phyloP scores from a whole-genome alignment of 176 grass and related monocot species.

The sorghum (Sorghum bicolor) region Sorghum_bicolor_NCBIv3 NC_012873.2:3305501-3306000 shows the following conservation, averaged over 20 bases:
- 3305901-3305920: constrained; percentile 41
- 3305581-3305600: constrained; percentile 15
- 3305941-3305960: constrained; percentile 36
- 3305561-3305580: constrained; percentile 36
- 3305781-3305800: background rate
- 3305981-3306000: constrained; percentile 36
- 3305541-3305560: background rate
- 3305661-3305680: background rate
- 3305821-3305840: background rate
- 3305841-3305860: background rate
- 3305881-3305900: no score
- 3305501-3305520: background rate
- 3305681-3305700: background rate
- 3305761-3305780: background rate
- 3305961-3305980: constrained; percentile 32
- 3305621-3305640: constrained; percentile 39
- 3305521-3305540: constrained; percentile 17
- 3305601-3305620: constrained; percentile 18
- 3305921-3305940: constrained; percentile 20
- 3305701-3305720: background rate
- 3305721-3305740: background rate
- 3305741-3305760: background rate
- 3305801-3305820: no score
- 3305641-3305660: background rate
- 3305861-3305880: constrained; percentile 11